Evolutionary conservation across 208 protist genomes (phyloP).

Genomic region (Naegleria fowleri): DNA sequence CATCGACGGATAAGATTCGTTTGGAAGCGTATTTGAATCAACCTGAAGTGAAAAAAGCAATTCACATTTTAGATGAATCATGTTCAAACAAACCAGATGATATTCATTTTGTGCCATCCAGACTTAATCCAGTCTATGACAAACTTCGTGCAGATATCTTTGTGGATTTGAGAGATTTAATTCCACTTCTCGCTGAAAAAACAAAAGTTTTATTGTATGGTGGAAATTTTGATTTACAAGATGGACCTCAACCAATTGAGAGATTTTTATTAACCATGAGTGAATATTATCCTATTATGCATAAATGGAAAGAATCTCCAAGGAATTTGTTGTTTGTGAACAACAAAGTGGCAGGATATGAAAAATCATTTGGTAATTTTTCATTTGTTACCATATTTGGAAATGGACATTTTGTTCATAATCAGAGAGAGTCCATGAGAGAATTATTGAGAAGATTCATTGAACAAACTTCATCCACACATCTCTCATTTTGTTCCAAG

Average conservation of each 20-base stretch:
- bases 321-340: conserved; percentile 23
- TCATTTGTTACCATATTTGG: not conserved
- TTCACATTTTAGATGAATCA: conserved; percentile 34
- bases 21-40: conserved; percentile 35
- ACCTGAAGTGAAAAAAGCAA: not conserved
- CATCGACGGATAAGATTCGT: conserved; percentile 47
- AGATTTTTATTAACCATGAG: conserved; percentile 31
- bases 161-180: not conserved
- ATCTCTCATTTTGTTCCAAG: not conserved
- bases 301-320: conserved; percentile 26
- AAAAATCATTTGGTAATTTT: not conserved
- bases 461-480: not conserved
- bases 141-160: not conserved
- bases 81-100: not conserved
- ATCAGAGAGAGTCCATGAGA: not conserved
- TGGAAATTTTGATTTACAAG: conserved; percentile 34
- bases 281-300: conserved; percentile 37
- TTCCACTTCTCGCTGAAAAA: not conserved
- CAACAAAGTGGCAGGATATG: conserved; percentile 22
- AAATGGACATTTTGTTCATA: conserved; percentile 11
- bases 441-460: not conserved
- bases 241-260: not conserved
- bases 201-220: conserved; percentile 31
- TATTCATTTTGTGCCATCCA: not conserved
- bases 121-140: not conserved